Base-by-base conservation (phyloP, 2,329 filamentous ascomycete genomes). In the Cyanodermella asteris region DNA sequence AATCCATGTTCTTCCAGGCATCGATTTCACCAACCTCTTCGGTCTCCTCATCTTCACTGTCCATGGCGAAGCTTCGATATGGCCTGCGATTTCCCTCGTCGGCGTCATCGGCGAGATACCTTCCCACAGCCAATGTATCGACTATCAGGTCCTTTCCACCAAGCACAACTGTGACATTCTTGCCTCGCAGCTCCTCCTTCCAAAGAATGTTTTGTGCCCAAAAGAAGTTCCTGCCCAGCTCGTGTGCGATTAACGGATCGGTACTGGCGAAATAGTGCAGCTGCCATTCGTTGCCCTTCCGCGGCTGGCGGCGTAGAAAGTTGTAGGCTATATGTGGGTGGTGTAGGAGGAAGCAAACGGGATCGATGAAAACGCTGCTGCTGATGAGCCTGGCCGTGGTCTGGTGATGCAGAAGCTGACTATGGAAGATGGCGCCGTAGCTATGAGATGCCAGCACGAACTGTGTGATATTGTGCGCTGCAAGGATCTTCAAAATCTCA, bases 201-300 rank as follows among this genome's bases (percentile, higher is more conserved):
- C 72, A 78, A 6, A 74, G 46, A 19, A 73, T 64, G 33, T 72
- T 75, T 35, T 76, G 59, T 14, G 55, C 55, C 73, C 72, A 78
- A 45, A 74, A 75, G 46, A 78, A 76, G 36, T 69, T 59, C 3
- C 72, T 51, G 0, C 59, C 62, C 1, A 78, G 49, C 7, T 63
- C 66, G 28, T 72, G 59, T 7, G 71, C 61, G 3, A 74, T 65
- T 3, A 67, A 67, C 15, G 67, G 63, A 35, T 78, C 72, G 27
- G 59, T 69, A 22, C 59, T 64, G 5, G 66, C 72, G 40, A 75
- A 76, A 36, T 72, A 78, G 55, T 64, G 72, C 9, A 78, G 49
- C 40, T 72, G 61, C 51, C 64, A 69, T 43, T 78, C 69, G 32
- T 72, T 74, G n/a, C 72, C 69, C 28, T 28, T 47, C 39, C 34